Base-by-base conservation (phyloP, 78 protist genomes). In the Dictyostelium citrinum region DNA sequence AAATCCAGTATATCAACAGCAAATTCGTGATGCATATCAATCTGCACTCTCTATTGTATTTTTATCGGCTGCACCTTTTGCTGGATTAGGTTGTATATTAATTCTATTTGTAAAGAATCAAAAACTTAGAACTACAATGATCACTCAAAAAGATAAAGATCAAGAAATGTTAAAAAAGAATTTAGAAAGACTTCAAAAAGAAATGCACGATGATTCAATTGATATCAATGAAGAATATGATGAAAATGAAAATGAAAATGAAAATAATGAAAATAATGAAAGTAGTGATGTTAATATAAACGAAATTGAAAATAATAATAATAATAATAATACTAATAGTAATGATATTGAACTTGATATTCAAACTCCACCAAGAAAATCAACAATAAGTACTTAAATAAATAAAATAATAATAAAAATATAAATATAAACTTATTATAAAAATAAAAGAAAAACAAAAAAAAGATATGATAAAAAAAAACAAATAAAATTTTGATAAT, bases 1-100 rank as follows among this genome's bases (percentile, higher is more conserved):
- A 31, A 31, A 68, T 16, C 64, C 46, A 12, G 41, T 82, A 3
- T 51, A 74, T 55, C 31, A 55, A 55, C 12, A 16, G 16, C 58
- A 81, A 27, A 35, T 88, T 11, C 6, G 80, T 1, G 78, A 46
- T 46, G 77, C 85, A 60, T 88, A 88, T 27, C 39, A 83, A n/a
- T 6, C 27, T 2, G 74, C 93, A 0, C 77, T 88, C 17, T 64
- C 86, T 11, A 76, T 68, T 35, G 93, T 88, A 78, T 88, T 88
- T 72, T 35, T 88, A 17, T 41, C 77, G 7, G 93, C 84, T 8
- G 74, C 86, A 14, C 93, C 93, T 24, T 76, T 76, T 45, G 93
- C 93, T 29, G 84, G 67, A 5, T 60, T 88, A 24, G 84, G 93
- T 20, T 88, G 77, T 49, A 27, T 88, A 0, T 37, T 88, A 22